phyloP scores from a whole-genome alignment of 2,329 filamentous ascomycete species.

The Drechslerella coelobrocha region DNA sequence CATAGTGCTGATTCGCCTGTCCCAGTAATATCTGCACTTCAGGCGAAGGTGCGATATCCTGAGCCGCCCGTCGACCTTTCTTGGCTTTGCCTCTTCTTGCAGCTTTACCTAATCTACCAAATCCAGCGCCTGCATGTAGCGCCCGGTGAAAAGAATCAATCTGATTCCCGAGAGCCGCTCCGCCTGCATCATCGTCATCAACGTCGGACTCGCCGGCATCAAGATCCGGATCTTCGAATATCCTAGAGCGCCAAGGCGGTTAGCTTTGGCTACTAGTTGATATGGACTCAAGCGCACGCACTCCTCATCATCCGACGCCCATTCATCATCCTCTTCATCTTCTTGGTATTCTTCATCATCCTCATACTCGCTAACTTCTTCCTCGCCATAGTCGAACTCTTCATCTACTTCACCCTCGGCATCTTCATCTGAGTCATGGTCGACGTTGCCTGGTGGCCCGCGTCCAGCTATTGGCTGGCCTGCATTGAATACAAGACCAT shows the following conservation, averaged over 20 bases:
- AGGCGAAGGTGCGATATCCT: slow-evolving; percentile 53
- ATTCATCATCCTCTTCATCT: slow-evolving; percentile 44
- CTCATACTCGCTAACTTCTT: slow-evolving; percentile 42
- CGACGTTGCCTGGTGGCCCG: slow-evolving; percentile 25
- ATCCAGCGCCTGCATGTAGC: slow-evolving; percentile 20
- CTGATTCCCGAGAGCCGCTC: slow-evolving; percentile 26
- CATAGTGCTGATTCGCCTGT: slow-evolving; percentile 72
- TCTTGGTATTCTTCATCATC: slow-evolving; percentile 35
- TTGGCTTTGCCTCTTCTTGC: slow-evolving; percentile 18
- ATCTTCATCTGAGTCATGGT: slow-evolving; percentile 38
- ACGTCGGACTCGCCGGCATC: slow-evolving; percentile 40
- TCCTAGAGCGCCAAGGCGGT: slow-evolving; percentile 11
- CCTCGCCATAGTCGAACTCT: slow-evolving; percentile 33
- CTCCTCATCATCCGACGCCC: slow-evolving; percentile 40
- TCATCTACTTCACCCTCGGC: slow-evolving; percentile 47
- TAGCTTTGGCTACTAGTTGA: neutral
- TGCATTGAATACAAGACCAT: slow-evolving; percentile 25
- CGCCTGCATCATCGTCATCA: slow-evolving; percentile 40
- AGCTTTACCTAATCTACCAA: slow-evolving; percentile 41
- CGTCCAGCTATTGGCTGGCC: slow-evolving; percentile 26
- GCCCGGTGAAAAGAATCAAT: slow-evolving; percentile 48
- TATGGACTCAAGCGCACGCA: neutral
- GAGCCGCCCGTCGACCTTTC: slow-evolving; percentile 50
- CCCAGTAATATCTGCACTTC: slow-evolving; percentile 74
- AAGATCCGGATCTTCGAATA: slow-evolving; percentile 31